Evolutionary conservation across 257 asterid genomes (phyloP).

Genomic region (Solanum verrucosum): DNA sequence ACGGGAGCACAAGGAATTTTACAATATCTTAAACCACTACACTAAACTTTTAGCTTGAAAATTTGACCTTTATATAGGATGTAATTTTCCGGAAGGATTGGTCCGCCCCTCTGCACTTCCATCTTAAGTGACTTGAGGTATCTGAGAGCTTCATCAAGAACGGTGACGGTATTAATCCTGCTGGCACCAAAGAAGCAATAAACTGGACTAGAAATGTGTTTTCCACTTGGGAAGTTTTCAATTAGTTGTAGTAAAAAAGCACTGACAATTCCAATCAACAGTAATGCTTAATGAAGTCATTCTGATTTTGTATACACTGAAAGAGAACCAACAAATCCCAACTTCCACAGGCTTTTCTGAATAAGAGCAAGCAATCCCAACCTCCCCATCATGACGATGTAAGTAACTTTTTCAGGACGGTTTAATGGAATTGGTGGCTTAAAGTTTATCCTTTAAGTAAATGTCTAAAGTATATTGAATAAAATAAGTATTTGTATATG

Average conservation of each 20-base stretch:
- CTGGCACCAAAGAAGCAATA: slow-evolving; percentile 27
- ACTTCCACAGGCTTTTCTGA: background rate
- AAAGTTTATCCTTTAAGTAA: too few species aligned
- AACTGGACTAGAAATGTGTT: background rate
- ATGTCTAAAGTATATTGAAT: too few species aligned
- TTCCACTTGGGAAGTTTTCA: slow-evolving; percentile 1
- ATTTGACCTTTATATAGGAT: too few species aligned
- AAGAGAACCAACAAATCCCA: slow-evolving; percentile 3
- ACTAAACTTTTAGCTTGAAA: too few species aligned
- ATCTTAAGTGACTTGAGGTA: slow-evolving; percentile 70
- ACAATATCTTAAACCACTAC: too few species aligned
- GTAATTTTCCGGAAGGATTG: too few species aligned
- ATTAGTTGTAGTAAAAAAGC: slow-evolving; percentile 17
- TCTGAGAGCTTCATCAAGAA: slow-evolving; percentile 75
- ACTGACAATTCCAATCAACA: background rate
- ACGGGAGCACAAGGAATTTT: too few species aligned
- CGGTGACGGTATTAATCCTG: slow-evolving; percentile 53
- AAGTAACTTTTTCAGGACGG: too few species aligned
- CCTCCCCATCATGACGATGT: too few species aligned
- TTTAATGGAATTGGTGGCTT: too few species aligned
- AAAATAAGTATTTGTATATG: too few species aligned
- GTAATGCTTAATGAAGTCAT: background rate
- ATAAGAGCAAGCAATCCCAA: slow-evolving; percentile 4
- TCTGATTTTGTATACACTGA: background rate
- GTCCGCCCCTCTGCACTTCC: slow-evolving; percentile 67